Evolutionary conservation across 2,329 filamentous ascomycete genomes (phyloP).

Genomic region (Xylogone sp.): DNA sequence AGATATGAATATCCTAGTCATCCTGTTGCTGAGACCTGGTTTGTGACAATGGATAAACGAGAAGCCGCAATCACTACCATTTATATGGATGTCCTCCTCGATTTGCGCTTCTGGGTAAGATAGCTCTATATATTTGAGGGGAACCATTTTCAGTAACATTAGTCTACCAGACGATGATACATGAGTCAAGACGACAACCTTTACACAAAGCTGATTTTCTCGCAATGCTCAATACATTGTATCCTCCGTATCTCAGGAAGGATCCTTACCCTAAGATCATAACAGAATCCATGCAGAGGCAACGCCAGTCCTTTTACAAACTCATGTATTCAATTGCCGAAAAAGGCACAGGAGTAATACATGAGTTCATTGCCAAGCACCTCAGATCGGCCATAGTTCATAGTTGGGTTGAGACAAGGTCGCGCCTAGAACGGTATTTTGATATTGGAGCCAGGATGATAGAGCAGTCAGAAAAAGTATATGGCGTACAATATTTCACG

Average conservation of each 20-base stretch:
- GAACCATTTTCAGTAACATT: constrained; percentile 1
- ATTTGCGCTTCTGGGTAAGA: constrained; percentile 25
- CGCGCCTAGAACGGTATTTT: constrained; percentile 15
- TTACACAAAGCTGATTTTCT: constrained; percentile 20
- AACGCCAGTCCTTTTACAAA: constrained; percentile 19
- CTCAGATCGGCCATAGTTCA: constrained; percentile 12
- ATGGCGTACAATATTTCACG: constrained; percentile 10
- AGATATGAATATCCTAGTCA: constrained; percentile 12
- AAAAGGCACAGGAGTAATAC: constrained; percentile 9
- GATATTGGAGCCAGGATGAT: constrained; percentile 20
- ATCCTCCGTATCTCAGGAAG: constrained; percentile 20
- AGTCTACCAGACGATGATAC: constrained; percentile 19
- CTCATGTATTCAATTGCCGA: constrained; percentile 15
- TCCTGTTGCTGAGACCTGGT: constrained; percentile 17
- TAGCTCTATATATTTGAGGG: not conserved
- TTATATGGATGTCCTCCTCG: constrained; percentile 19
- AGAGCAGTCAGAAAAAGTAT: constrained; percentile 13
- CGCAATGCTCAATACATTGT: constrained; percentile 27
- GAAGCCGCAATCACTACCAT: constrained; percentile 15
- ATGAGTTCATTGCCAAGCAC: constrained; percentile 13
- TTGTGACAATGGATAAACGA: constrained; percentile 15
- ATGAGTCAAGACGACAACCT: constrained; percentile 12
- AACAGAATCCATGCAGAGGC: constrained; percentile 11
- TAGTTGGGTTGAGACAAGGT: constrained; percentile 14
- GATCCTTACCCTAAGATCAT: constrained; percentile 17